Percentiles rank a stretch among this genome's conserved stretches.
These are phyloP conservation scores for Mycosphaerelloides madeirae DNA, from an alignment of 2,329 filamentous ascomycete genomes.

Conservation along the genomic window DNA sequence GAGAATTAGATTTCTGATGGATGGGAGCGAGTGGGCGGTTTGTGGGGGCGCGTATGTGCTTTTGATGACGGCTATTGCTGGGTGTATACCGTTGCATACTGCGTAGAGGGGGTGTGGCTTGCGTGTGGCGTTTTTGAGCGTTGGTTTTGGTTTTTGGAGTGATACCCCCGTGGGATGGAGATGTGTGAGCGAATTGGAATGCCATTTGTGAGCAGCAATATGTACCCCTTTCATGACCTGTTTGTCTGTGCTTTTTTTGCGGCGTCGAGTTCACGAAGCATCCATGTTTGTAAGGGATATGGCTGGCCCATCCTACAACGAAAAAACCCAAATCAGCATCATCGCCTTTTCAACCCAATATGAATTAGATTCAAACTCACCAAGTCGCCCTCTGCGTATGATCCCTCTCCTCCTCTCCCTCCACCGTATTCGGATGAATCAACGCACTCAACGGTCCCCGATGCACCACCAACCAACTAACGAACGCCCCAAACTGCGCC, in stretches of 20 bases:
- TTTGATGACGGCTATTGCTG: constrained; percentile 35
- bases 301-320: constrained; percentile 55
- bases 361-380: constrained; percentile 30
- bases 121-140: neutral
- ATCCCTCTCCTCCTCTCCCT: constrained; percentile 57
- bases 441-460: constrained; percentile 74
- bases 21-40: constrained; percentile 36
- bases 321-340: neutral
- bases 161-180: neutral
- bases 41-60: constrained; percentile 38
- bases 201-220: constrained; percentile 1
- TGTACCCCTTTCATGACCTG: neutral
- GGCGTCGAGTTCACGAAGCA: constrained; percentile 40
- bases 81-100: constrained; percentile 18
- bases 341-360: neutral
- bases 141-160: neutral
- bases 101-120: neutral
- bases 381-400: constrained; percentile 67
- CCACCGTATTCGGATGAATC: constrained; percentile 74
- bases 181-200: neutral
- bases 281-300: constrained; percentile 54
- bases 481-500: constrained; percentile 78
- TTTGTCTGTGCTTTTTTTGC: constrained; percentile 7
- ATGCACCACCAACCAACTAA: constrained; percentile 79
- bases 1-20: constrained; percentile 34